phyloP scores from a whole-genome alignment of 2,329 filamentous ascomycete species.

The Nemania diffusa region DNA sequence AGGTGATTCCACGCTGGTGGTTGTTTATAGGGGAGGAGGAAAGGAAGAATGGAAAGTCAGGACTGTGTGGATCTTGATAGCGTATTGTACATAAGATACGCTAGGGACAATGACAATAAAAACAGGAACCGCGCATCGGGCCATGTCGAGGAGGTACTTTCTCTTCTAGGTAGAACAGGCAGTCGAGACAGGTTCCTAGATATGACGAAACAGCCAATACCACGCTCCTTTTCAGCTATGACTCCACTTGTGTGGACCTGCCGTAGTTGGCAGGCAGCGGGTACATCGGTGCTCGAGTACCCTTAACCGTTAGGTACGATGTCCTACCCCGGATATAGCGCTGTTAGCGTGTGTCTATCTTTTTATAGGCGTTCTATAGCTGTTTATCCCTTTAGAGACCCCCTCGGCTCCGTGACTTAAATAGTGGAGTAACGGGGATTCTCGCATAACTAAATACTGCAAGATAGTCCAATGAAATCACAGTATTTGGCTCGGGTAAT shows the following conservation, averaged over 20 bases:
- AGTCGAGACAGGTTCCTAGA: not conserved
- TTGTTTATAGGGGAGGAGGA: not conserved
- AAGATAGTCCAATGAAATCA: no score
- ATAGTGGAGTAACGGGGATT: no score
- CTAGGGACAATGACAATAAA: not conserved
- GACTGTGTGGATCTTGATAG: not conserved
- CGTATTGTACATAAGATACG: not conserved
- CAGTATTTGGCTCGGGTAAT: no score
- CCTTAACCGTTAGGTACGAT: not conserved
- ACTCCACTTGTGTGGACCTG: constrained; percentile 8
- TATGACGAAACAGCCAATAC: not conserved
- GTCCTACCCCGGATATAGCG: not conserved
- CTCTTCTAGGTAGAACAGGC: not conserved
- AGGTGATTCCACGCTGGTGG: not conserved
- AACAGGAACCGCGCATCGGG: constrained; percentile 1
- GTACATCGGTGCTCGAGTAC: not conserved
- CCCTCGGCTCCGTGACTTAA: no score
- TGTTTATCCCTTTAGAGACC: no score
- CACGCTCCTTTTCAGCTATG: constrained; percentile 15
- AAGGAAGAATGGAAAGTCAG: not conserved
- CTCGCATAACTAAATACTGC: no score
- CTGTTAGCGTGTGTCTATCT: not conserved
- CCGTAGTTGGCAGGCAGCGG: not conserved
- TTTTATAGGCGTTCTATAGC: not conserved
- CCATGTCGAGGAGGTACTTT: constrained; percentile 8